Percentiles rank a stretch among this genome's conserved stretches.
Conservation (phyloP, 1,284 basidiomycete species). For the Marasmius oreades region DNA sequence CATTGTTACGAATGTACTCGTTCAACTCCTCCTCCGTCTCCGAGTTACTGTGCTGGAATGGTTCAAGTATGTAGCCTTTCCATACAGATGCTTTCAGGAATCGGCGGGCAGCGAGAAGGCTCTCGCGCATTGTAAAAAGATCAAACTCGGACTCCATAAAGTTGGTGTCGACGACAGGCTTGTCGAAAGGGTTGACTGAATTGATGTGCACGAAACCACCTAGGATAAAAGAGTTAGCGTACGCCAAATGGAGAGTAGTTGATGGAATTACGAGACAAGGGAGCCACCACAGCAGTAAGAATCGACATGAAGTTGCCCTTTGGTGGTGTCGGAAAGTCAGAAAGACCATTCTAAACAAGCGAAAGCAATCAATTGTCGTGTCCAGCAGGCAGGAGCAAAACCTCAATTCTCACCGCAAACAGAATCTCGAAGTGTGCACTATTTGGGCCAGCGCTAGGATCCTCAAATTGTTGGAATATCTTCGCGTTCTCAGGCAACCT, state of each 20-base stretch:
- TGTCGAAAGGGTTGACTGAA: background rate
- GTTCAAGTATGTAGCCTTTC: background rate
- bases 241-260: background rate
- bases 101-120: background rate
- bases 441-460: conserved; percentile 9
- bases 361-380: background rate
- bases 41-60: background rate
- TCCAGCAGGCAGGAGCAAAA: background rate
- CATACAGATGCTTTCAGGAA: background rate
- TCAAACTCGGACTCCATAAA: background rate
- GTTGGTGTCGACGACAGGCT: background rate
- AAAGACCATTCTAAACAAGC: background rate
- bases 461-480: conserved; percentile 3
- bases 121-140: background rate
- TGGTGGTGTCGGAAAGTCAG: background rate
- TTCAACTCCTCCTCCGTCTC: background rate
- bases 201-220: background rate
- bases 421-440: conserved; percentile 8
- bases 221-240: background rate
- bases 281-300: background rate
- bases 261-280: background rate
- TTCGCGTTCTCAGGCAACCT: conserved; percentile 1
- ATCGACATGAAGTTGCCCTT: background rate
- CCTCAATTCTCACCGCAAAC: background rate
- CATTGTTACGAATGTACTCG: background rate